Percentiles rank a stretch among this genome's conserved stretches.
These are phyloP conservation scores for Biscogniauxia mediterranea DNA, from an alignment of 2,329 filamentous ascomycete species.

Conservation along the genomic window DNA sequence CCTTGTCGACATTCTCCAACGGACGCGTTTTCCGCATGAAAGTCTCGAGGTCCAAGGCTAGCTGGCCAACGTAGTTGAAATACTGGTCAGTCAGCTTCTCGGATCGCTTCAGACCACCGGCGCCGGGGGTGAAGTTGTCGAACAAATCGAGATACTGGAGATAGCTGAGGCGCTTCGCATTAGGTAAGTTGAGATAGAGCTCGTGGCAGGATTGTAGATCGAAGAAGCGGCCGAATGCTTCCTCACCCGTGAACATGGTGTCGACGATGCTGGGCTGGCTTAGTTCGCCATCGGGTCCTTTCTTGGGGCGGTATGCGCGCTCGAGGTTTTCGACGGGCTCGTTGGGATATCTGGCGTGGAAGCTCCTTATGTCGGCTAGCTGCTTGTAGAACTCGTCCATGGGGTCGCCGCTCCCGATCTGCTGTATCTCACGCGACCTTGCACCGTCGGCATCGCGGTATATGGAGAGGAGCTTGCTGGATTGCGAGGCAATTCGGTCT, in stretches of 20 bases:
- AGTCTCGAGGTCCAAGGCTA: slow-evolving; percentile 80
- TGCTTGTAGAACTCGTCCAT: slow-evolving; percentile 92
- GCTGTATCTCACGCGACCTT: slow-evolving; percentile 76
- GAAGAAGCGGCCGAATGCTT: slow-evolving; percentile 88
- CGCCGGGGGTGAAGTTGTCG: slow-evolving; percentile 76
- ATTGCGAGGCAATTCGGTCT: slow-evolving; percentile 83
- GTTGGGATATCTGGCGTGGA: slow-evolving; percentile 88
- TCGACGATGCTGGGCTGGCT: slow-evolving; percentile 70
- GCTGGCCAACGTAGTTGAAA: slow-evolving; percentile 79
- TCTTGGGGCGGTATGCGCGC: slow-evolving; percentile 76
- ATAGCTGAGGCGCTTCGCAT: slow-evolving; percentile 81
- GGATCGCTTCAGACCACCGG: slow-evolving; percentile 69
- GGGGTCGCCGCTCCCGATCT: slow-evolving; percentile 79
- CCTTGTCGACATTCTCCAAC: slow-evolving; percentile 78
- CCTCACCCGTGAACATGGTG: slow-evolving; percentile 92
- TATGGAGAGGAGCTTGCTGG: slow-evolving; percentile 73
- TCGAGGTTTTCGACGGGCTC: slow-evolving; percentile 95
- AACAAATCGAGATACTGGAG: slow-evolving; percentile 91
- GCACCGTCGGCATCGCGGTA: slow-evolving; percentile 77
- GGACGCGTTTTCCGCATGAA: slow-evolving; percentile 85
- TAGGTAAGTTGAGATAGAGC: slow-evolving; percentile 83
- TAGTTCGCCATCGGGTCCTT: slow-evolving; percentile 62
- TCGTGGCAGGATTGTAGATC: slow-evolving; percentile 85
- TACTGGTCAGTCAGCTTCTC: slow-evolving; percentile 93
- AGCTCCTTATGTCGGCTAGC: slow-evolving; percentile 75